Base-by-base conservation (phyloP, 2,329 filamentous ascomycete species). In the Verticillium nubilum region DNA sequence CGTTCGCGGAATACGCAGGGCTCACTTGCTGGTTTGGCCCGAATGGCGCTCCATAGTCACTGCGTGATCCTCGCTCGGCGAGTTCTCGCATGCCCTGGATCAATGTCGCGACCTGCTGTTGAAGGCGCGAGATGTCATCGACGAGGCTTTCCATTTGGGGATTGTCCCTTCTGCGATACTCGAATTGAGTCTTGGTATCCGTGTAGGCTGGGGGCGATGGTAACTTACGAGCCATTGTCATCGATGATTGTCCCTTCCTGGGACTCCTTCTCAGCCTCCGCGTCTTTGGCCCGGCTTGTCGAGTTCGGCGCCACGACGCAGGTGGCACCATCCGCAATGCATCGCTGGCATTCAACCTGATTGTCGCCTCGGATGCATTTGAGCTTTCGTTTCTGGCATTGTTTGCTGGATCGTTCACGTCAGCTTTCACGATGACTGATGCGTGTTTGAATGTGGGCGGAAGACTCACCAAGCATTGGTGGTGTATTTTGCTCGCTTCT, bases 331-430 rank as follows among this genome's bases (percentile, higher is more conserved):
- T 66, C 64, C 7, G 63, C 58, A 15, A 67, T 62, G 28, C 73
- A 75, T 54, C 72, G 61, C 60, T 72, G 67, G 50, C 73, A 75
- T 23, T 58, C 62, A 1, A 60, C 60, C 27, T 69, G 63, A 4
- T 59, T 54, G 7, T 65, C 64, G 0, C 61, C 60, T 1, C 68
- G 68, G 37, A 73, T 65, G 62, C 75, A 77, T 60, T 77, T 77
- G 58, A 77, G 72, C 59, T 77, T 77, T 28, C 73, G 64, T 42
- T 72, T 74, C 60, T 76, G 76, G 62, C 75, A 77, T 25, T 76
- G 73, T 56, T 76, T 70, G 28, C 72, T 71, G 31, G 10, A 52
- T 23, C 15, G 31, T 1, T 5, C 3, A 12, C 37, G 2, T 5
- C n/a, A 60, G 50, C 10, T 26, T 13, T 19, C 31, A n/a, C 19